Conservation (phyloP, 148 eudicot genomes). For the Dysphania ambrosioides region DNA sequence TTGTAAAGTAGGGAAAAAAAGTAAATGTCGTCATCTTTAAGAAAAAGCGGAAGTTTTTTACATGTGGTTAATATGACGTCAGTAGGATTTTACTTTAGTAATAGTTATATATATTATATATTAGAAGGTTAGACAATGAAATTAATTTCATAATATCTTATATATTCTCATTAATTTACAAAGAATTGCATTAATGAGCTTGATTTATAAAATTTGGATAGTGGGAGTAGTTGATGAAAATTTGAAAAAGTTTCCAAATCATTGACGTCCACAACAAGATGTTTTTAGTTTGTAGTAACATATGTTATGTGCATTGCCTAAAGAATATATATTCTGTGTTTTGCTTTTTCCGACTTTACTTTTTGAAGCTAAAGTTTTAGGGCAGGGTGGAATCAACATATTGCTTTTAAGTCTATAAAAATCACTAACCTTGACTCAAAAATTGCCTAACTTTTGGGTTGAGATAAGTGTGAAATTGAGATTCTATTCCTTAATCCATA, state of each 20-base stretch:
- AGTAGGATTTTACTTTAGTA: no score
- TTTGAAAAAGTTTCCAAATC: not conserved
- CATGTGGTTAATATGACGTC: no score
- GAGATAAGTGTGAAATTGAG: not conserved
- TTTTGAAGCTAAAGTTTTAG: not conserved
- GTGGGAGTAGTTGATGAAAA: not conserved
- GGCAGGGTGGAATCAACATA: not conserved
- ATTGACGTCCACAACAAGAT: not conserved
- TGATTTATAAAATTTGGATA: not conserved
- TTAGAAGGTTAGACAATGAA: no score
- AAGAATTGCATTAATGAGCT: no score
- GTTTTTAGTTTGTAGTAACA: no score
- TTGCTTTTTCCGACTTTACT: not conserved
- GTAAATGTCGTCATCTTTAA: no score
- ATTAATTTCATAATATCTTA: no score
- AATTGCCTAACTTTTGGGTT: not conserved
- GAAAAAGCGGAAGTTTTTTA: no score
- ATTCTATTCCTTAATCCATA: not conserved
- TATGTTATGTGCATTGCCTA: no score
- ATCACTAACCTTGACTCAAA: not conserved
- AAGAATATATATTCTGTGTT: not conserved
- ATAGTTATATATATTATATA: no score
- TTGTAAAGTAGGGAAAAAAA: no score
- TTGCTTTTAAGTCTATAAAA: not conserved
- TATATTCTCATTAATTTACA: no score